Percentiles rank a stretch among this genome's conserved stretches.
phyloP scores from a whole-genome alignment of 2,329 filamentous ascomycete species.

The Aspergillus uvarum region DNA sequence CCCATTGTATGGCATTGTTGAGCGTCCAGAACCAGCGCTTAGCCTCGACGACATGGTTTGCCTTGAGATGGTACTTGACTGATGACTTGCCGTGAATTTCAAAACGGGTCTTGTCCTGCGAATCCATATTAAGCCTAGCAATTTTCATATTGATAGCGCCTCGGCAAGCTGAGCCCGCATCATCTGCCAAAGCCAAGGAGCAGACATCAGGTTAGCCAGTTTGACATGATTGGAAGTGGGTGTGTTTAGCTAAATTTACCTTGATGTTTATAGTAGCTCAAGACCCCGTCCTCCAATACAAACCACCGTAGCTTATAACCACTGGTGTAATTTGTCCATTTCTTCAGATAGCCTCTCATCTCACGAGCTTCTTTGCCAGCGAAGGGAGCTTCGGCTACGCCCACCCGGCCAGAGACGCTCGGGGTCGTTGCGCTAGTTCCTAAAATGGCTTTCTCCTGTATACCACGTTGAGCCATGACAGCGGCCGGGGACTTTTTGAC shows the following conservation, averaged over 20 bases:
- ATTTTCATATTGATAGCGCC: slow-evolving; percentile 99
- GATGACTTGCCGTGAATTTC: slow-evolving; percentile 98
- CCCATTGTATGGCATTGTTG: slow-evolving; percentile 98
- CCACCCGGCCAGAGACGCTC: slow-evolving; percentile 52
- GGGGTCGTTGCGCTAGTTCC: slow-evolving; percentile 63
- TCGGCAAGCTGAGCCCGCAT: slow-evolving; percentile 91
- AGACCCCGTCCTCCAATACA: slow-evolving; percentile 91
- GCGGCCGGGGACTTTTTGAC: slow-evolving; percentile 93
- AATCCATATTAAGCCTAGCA: slow-evolving; percentile 89
- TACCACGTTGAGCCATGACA: slow-evolving; percentile 87
- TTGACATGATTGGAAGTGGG: not conserved
- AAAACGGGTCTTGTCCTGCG: slow-evolving; percentile 95
- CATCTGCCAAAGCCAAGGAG: slow-evolving; percentile 55
- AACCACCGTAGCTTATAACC: slow-evolving; percentile 98
- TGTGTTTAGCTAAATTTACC: slow-evolving; percentile 38
- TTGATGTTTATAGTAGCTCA: slow-evolving; percentile 99
- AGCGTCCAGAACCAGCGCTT: slow-evolving; percentile 99
- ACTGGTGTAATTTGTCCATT: slow-evolving; percentile 98
- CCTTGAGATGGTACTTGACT: slow-evolving; percentile 96
- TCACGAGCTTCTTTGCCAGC: slow-evolving; percentile 85
- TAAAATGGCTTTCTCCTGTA: slow-evolving; percentile 95
- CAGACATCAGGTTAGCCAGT: not conserved
- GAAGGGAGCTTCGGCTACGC: slow-evolving; percentile 51
- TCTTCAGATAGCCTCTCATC: slow-evolving; percentile 98
- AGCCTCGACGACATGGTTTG: slow-evolving; percentile 95